Percentiles rank a stretch among this genome's conserved stretches.
Evolutionary conservation across 805 yeast genomes (phyloP).

Genomic region (Peterozyma xylosa): DNA sequence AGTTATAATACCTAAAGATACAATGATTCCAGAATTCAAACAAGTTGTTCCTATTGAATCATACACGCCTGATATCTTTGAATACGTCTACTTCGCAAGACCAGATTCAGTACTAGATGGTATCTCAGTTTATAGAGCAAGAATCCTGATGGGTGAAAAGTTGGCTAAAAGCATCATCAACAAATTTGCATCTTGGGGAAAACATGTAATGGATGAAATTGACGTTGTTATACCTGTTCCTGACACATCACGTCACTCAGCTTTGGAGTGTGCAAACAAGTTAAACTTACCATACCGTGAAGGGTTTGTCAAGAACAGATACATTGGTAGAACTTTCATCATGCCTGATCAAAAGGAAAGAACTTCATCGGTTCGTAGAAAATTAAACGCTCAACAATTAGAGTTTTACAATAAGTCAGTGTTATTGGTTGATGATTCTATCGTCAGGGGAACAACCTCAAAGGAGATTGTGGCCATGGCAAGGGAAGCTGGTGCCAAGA

Average conservation of each 20-base stretch:
- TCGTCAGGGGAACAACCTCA: conserved; percentile 96
- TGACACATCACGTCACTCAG: conserved; percentile 95
- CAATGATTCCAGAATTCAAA: conserved; percentile 67
- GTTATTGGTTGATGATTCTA: conserved; percentile 90
- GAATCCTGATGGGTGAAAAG: conserved; percentile 89
- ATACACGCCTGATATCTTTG: conserved; percentile 94
- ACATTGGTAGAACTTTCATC: conserved; percentile 95
- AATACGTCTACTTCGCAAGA: conserved; percentile 96
- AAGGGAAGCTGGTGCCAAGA: conserved; percentile 94
- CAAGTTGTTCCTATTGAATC: conserved; percentile 75
- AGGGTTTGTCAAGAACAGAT: conserved; percentile 94
- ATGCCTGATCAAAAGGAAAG: conserved; percentile 98
- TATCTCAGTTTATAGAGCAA: conserved; percentile 88
- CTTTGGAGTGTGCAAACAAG: conserved; percentile 82
- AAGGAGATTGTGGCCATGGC: conserved; percentile 97
- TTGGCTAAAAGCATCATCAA: conserved; percentile 64
- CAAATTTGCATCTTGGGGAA: conserved; percentile 28
- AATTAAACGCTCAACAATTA: conserved; percentile 91
- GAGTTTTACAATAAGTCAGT: conserved; percentile 85
- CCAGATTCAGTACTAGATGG: conserved; percentile 97
- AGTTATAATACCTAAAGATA: conserved; percentile 78
- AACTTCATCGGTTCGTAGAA: conserved; percentile 87
- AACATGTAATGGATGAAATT: conserved; percentile 45
- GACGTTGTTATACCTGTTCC: conserved; percentile 98
- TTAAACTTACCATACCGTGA: conserved; percentile 84